Base-by-base conservation (phyloP, 2,329 filamentous ascomycete genomes). In the Mollisia scopiformis region DNA sequence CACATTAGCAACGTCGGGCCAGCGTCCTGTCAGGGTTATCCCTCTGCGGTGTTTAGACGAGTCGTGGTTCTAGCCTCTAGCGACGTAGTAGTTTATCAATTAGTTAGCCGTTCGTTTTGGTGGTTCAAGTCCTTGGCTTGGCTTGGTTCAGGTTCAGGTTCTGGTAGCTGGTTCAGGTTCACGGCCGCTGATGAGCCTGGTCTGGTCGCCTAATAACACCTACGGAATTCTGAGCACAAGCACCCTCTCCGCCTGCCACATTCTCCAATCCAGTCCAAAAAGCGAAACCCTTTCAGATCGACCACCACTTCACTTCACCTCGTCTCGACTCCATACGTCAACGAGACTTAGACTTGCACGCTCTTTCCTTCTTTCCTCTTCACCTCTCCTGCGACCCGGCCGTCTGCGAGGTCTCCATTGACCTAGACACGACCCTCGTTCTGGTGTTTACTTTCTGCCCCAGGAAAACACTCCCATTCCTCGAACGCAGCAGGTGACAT, bases 401-500 rank as follows among this genome's bases (percentile, higher is more conserved):
- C 37, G 19, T 39, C 30, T 35, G 31, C 37, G 21, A 50, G 55
- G n/a, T n/a, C n/a, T 5, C 30, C 49, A 31, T 31, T 33, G 49
- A 51, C 49, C 13, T n/a, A 51, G 27, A 21, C 28, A 51, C 49
- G 49, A 33, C 27, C 7, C 19, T 14, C 27, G 19, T 16, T 8
- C 27, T 27, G 52, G 33, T 55, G 37, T 31, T 55, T 33, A 57
- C 41, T 33, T 33, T 23, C 28, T 19, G 30, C 56, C 27, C 33
- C 46, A 39, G n/a, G n/a, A n/a, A n/a, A n/a, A n/a, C 37, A 30
- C 47, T 53, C 33, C 53, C 39, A 35, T 55, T 46, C 43, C 55
- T 55, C 43, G 14, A n/a, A 55, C 58, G 37, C 37, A 46, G 66
- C 53, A 54, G 27, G 58, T 67, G 68, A 64, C 54, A 71, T 71